Evolutionary conservation across 345 rosid genomes (phyloP), one percentile per base, ranked within the genome.

Genomic region (Aquilaria malaccensis): DNA sequence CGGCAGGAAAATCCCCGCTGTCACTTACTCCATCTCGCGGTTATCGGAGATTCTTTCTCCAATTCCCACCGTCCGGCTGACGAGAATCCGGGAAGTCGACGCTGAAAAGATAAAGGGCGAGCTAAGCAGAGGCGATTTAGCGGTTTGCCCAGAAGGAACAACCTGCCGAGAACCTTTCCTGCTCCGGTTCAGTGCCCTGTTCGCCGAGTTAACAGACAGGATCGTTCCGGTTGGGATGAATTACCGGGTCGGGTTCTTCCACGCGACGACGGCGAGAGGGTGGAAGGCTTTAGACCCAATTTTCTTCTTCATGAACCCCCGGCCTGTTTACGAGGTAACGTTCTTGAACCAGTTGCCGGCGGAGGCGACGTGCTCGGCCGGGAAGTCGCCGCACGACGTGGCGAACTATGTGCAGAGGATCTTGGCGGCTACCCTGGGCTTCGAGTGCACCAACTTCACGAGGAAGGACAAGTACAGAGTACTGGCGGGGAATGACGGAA

Each of bases 171-270:
- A 93, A 41, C 98, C 98, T 4, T 89, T 89, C 62, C 66, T 89
- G 10, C 61, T 93, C 50, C 71, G 98, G 54, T 93, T 93, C 57
- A 89, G 97, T 46, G 97, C 85, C 7, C 87, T 89, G 11, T 93
- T 93, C 37, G 98, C 97, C 0, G 98, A 92, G 58, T 60, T 87
- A 55, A 92, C 96, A 0, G 98, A 92, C 56, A 74, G 76, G 30
- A 89, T 93, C 2, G 97, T 93, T 2, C 97, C 97, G 0, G 98
- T 93, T 5, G 98, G 97, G 1, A 93, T 87, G 98, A 84, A 89
- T 57, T 89, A 93, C 14, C 61, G 86, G 67, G 96, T 87, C n/a
- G 93, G 88, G n/a, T 81, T 93, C 67, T 93, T 93, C 73, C 98
- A 93, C 54, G 96, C 97, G 52, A 93, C 97, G 2, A 93, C 98